A percentile compares a stretch with the other conserved stretches of the same genome.
Evolutionary conservation across 225 moss, liverwort and hornwort genomes (phyloP).

Genomic region (Pseudoscleropodium purum): DNA sequence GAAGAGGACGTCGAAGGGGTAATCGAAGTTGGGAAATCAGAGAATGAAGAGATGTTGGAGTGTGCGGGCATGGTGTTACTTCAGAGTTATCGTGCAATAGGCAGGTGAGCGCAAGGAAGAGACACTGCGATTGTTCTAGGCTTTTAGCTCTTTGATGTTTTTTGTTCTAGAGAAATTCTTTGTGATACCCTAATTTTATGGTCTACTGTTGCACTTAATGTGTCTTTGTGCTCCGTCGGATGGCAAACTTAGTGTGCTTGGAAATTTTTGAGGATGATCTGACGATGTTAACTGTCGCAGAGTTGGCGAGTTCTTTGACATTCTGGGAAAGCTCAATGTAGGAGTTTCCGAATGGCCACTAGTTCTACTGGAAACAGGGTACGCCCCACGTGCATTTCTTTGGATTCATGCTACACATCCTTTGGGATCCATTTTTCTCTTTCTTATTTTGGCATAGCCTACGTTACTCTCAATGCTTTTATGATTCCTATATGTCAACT

Average conservation of each 20-base stretch:
- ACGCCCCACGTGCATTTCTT: not conserved
- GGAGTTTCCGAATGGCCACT: slow-evolving; percentile 37
- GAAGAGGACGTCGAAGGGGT: slow-evolving; percentile 4
- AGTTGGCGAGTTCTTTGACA: slow-evolving; percentile 45
- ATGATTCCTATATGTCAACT: not conserved
- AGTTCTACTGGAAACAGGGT: slow-evolving; percentile 48
- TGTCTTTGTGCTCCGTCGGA: not conserved
- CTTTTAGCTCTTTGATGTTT: not conserved
- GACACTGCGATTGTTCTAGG: not conserved
- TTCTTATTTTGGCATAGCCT: not conserved
- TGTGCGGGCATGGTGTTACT: slow-evolving; percentile 61
- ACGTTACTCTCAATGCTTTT: not conserved
- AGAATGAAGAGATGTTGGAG: slow-evolving; percentile 40
- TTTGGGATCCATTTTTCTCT: not conserved
- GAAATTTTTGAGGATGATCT: not conserved
- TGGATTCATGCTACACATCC: not conserved
- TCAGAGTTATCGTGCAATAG: slow-evolving; percentile 42
- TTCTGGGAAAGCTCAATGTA: slow-evolving; percentile 23
- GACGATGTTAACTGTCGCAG: slow-evolving; percentile 19
- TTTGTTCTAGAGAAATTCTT: not conserved
- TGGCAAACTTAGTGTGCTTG: not conserved
- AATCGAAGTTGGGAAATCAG: slow-evolving; percentile 20
- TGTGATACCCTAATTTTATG: not conserved
- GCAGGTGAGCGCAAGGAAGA: slow-evolving; percentile 24
- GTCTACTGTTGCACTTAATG: not conserved